Base-by-base conservation (phyloP, 495 filamentous ascomycete species). In the Hypoxylon trugodes region DNA sequence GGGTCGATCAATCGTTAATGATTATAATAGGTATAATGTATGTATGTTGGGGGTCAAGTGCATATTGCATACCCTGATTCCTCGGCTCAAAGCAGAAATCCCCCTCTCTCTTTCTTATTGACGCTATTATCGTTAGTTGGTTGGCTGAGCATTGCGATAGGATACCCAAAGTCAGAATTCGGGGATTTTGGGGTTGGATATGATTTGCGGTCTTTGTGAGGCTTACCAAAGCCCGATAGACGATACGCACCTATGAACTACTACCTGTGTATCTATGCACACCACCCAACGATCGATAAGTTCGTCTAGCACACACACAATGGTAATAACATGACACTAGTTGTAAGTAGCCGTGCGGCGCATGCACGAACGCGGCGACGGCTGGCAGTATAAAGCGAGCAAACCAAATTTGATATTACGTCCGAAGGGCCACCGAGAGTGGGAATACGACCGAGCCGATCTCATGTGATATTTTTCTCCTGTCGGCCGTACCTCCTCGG, bases 401-500 rank as follows among this genome's bases (percentile, higher is more conserved):
- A 32, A 9, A 43, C n/a, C n/a, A n/a, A n/a, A n/a, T n/a, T n/a
- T n/a, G 10, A 46, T 6, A 41, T 52, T 58, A 64, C 22, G 53
- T 58, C 61, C 61, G 61, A 64, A 42, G 47, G 53, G 46, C 38
- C 30, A 42, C 53, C 61, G 61, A 65, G 53, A 52, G 41, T n/a
- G 45, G 45, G 32, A 53, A 33, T 47, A 35, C 47, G 35, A 40
- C 61, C 47, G 46, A 59, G 41, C 18, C 19, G 33, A 5, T 40
- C 15, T 15, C 18, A 22, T 13, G 30, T 18, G 41, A 55, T 35
- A 33, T n/a, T 49, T 54, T 42, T 50, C 60, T 50, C 38, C 35
- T 49, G 15, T 57, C 51, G 60, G 52, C 38, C 30, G 46, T 63
- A 51, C 30, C 45, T 57, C 38, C 21, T 51, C 28, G 50, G 38